phyloP scores from a whole-genome alignment of 306 rosid genomes.

The Malus sieversii region DNA sequence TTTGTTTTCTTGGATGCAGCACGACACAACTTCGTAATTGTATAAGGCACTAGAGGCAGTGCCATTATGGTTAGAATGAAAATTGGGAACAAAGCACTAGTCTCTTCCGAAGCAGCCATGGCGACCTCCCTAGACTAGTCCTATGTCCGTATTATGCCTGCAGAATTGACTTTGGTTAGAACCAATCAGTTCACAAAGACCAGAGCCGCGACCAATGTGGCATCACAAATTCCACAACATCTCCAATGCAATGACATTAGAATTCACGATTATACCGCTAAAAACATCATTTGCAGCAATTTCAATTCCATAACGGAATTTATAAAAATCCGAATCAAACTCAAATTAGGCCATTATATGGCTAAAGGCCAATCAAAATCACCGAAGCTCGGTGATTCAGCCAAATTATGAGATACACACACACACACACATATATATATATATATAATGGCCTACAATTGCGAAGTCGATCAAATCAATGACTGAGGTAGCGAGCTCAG shows the following conservation, averaged over 20 bases:
- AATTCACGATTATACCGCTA: neutral
- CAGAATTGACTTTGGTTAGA: neutral
- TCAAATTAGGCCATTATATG: neutral
- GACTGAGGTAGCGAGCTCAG: neutral
- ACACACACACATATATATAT: neutral
- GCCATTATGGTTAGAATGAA: slow-evolving; percentile 97
- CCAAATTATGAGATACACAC: neutral
- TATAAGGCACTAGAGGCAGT: slow-evolving; percentile 82
- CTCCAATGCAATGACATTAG: neutral
- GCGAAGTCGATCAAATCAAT: neutral
- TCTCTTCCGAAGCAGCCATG: slow-evolving; percentile 93
- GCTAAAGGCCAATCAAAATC: neutral
- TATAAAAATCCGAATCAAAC: neutral
- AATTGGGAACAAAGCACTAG: slow-evolving; percentile 80
- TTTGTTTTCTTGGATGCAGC: slow-evolving; percentile 75
- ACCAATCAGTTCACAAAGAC: neutral
- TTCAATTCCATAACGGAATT: neutral
- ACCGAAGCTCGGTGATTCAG: neutral
- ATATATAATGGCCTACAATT: neutral
- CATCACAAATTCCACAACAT: neutral
- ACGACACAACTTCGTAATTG: slow-evolving; percentile 66
- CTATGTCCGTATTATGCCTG: slow-evolving; percentile 22
- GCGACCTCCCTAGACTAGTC: slow-evolving; percentile 26
- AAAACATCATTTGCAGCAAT: neutral
- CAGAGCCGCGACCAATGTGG: neutral